Evolutionary conservation across 495 filamentous ascomycete genomes (phyloP).

Genomic region (Bryoglossum gracile): DNA sequence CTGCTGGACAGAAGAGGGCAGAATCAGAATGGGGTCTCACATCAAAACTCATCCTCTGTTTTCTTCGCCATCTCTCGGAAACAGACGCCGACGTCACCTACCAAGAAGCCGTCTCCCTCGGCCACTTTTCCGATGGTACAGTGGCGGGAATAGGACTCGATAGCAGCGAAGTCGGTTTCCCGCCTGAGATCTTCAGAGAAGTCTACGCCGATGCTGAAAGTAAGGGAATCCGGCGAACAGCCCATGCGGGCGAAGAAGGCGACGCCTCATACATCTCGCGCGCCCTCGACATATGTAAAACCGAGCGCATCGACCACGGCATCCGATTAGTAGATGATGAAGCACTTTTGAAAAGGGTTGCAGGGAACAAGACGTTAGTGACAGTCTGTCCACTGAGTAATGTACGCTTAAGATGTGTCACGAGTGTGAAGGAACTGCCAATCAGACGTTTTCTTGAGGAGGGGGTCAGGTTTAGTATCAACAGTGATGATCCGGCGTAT

Average conservation of each 20-base stretch:
- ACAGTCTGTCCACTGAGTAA: slow-evolving; percentile 72
- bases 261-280: slow-evolving; percentile 56
- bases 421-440: slow-evolving; percentile 50
- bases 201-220: slow-evolving; percentile 47
- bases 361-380: slow-evolving; percentile 46
- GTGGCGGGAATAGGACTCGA: slow-evolving; percentile 62
- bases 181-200: slow-evolving; percentile 55
- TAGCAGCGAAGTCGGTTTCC: slow-evolving; percentile 55
- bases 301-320: slow-evolving; percentile 65
- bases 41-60: slow-evolving; percentile 58
- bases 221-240: slow-evolving; percentile 50
- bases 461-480: slow-evolving; percentile 61
- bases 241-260: slow-evolving; percentile 73
- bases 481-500: slow-evolving; percentile 75
- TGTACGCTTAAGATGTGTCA: slow-evolving; percentile 54
- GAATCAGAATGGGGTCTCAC: slow-evolving; percentile 55
- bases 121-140: slow-evolving; percentile 43
- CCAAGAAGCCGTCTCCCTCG: slow-evolving; percentile 37
- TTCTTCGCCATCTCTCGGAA: slow-evolving; percentile 61
- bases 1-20: slow-evolving; percentile 50
- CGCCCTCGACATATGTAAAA: slow-evolving; percentile 51
- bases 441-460: slow-evolving; percentile 56
- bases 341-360: slow-evolving; percentile 51
- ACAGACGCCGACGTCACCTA: slow-evolving; percentile 43
- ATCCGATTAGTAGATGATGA: slow-evolving; percentile 56